These are phyloP conservation scores for Kwoniella sp. DNA, from an alignment of 768 basidiomycete genomes.

Conservation along the genomic window DNA sequence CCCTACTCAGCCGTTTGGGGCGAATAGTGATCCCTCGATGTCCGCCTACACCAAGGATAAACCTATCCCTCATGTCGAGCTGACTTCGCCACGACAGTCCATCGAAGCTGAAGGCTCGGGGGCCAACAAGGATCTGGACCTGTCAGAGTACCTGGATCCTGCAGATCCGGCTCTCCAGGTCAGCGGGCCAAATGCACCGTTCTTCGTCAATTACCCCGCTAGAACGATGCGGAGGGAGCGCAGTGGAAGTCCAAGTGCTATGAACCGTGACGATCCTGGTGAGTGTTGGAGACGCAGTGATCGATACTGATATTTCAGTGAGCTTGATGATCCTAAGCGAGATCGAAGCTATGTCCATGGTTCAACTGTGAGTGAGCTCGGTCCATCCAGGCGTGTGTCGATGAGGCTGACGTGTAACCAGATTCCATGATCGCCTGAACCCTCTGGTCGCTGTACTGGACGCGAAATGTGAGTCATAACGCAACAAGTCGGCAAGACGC, in stretches of 20 bases:
- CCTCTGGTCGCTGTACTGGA: slow-evolving; percentile 37
- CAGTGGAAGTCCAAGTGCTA: neutral
- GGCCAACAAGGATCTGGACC: slow-evolving; percentile 21
- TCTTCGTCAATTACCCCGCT: slow-evolving; percentile 22
- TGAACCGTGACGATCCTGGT: slow-evolving; percentile 28
- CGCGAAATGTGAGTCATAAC: slow-evolving; percentile 22
- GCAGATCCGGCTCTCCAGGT: slow-evolving; percentile 20
- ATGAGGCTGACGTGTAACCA: neutral
- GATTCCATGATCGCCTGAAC: slow-evolving; percentile 39
- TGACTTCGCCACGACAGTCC: slow-evolving; percentile 2
- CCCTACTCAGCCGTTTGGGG: neutral
- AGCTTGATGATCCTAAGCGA: slow-evolving; percentile 26
- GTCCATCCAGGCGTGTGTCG: neutral
- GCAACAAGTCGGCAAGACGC: neutral
- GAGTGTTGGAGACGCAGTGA: neutral
- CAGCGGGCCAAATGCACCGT: slow-evolving; percentile 19
- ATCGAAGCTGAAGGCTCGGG: slow-evolving; percentile 8
- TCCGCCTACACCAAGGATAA: neutral
- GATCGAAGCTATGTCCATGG: slow-evolving; percentile 23
- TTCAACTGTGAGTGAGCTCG: slow-evolving; percentile 29
- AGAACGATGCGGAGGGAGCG: slow-evolving; percentile 3
- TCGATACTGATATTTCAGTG: slow-evolving; percentile 24
- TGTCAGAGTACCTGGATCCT: slow-evolving; percentile 39
- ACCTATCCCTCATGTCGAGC: neutral
- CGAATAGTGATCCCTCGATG: neutral